Base-by-base conservation (phyloP, 345 rosid genomes). In the Iberis pinnata region DNA sequence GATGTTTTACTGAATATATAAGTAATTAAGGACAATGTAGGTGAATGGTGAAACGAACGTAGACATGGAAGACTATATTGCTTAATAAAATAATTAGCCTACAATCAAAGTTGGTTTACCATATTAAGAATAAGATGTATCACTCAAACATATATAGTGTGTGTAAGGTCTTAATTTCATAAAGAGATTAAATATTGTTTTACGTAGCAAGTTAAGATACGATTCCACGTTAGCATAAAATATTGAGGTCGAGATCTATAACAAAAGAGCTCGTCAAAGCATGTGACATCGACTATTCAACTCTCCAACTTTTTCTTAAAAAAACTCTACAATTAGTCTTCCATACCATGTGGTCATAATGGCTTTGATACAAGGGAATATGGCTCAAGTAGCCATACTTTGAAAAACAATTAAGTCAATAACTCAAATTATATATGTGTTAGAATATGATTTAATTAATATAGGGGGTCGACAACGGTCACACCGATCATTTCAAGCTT, bases 211-310 rank as follows among this genome's bases (percentile, higher is more conserved):
- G 65, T 46, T 67, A 20, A 59, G 61, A 60, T 67, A 58, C 65
- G 70, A 43, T 49, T 57, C 51, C n/a, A 36, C 8, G 26, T 36
- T 37, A 43, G 27, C 42, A 58, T 58, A 18, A 51, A 58, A 37
- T n/a, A 43, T n/a, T n/a, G n/a, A 56, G 16, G 69, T 65, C 52
- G 53, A 42, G 33, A 50, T 43, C 39, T 57, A 43, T 65, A 36
- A 43, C 14, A 64, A 50, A 58, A 47, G 64, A 27, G 54, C 27
- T 59, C 36, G 70, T 65, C 70, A 58, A 58, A 65, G 64, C 70
- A 58, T 65, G 64, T 65, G 70, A 51, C 60, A 44, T 58, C 70
- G 53, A 65, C 47, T 51, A 65, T 65, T 65, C 70, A 65, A 51
- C 49, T n/a, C n/a, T n/a, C n/a, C n/a, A n/a, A n/a, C n/a, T n/a